Evolutionary conservation across 2,329 filamentous ascomycete genomes (phyloP).

Genomic region (Neofusicoccum umdonicola): DNA sequence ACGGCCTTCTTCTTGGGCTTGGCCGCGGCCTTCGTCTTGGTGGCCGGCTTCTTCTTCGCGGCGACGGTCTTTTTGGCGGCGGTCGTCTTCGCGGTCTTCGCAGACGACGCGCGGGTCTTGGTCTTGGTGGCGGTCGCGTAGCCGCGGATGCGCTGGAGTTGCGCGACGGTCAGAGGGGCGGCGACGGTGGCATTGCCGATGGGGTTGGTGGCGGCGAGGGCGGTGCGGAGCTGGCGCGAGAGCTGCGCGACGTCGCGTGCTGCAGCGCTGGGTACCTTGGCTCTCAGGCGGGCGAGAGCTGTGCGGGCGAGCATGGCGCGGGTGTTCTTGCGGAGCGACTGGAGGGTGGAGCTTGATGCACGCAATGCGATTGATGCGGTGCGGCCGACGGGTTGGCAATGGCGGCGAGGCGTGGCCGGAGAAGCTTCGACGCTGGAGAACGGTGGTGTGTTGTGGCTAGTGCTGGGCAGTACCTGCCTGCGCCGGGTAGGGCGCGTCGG

Average conservation of each 20-base stretch:
- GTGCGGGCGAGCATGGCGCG: constrained; percentile 34
- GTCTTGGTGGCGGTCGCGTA: constrained; percentile 35
- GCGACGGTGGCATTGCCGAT: constrained; percentile 26
- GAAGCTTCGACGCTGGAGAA: background rate
- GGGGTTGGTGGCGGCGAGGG: constrained; percentile 24
- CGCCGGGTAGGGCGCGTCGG: background rate
- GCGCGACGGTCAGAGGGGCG: constrained; percentile 20
- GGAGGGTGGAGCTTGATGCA: background rate
- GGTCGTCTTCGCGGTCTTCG: constrained; percentile 12
- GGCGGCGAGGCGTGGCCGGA: background rate
- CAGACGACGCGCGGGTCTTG: constrained; percentile 23
- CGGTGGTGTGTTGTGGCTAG: constrained; percentile 1
- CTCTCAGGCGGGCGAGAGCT: constrained; percentile 36
- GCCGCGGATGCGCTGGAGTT: constrained; percentile 27
- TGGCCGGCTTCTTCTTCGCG: background rate
- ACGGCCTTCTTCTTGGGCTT: constrained; percentile 16
- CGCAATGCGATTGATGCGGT: background rate
- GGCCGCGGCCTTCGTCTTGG: constrained; percentile 10
- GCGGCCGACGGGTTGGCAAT: background rate
- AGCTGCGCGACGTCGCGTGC: constrained; percentile 37
- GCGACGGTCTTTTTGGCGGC: constrained; percentile 11
- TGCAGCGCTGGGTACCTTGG: constrained; percentile 33
- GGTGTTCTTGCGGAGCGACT: no score
- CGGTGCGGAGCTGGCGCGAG: constrained; percentile 29
- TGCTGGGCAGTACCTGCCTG: background rate